Evolutionary conservation across 768 basidiomycete species (phyloP), one percentile per base, ranked within the genome.

Genomic region (Mycena pura): DNA sequence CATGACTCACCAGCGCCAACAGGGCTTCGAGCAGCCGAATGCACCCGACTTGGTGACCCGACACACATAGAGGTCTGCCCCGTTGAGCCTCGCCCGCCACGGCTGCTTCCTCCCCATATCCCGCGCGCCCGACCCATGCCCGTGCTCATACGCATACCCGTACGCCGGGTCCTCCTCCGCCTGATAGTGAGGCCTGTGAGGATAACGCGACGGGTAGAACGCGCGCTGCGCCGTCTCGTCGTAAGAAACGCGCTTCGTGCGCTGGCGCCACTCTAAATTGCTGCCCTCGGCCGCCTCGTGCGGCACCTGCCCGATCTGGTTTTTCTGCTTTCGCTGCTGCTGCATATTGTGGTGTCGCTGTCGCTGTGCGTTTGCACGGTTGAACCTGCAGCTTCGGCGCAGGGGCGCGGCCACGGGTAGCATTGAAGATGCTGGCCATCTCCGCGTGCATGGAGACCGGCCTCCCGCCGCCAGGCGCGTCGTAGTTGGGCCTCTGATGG

Each of bases 371-470:
- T 2, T 55, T 25, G 64, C 62, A 10, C 64, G 63, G 75, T 83
- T 81, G 77, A 82, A 83, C 77, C 73, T 83, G 84, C 74, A 76
- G 79, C 77, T 81, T 82, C 75, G 79, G 81, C 61, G 82, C 78
- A 47, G 83, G 82, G 41, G 80, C 78, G 78, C 75, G 76, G 74
- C 81, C 75, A 68, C 80, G 73, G 50, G 81, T 83, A 55, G 81
- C 67, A 63, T 73, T 84, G 72, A 81, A 83, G 57, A 86, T 86
- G 27, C 80, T 81, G 63, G 86, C 81, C 86, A 86, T 86, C 73
- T 85, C 83, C 3, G 85, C 84, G 64, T 86, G 84, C 83, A 86
- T 77, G 3, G 74, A 77, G 15, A 76, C 58, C 19, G 74, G 71
- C 76, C 78, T 82, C 49, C 78, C 75, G 64, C 74, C 75, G 5